phyloP scores from a whole-genome alignment of 192 early-diverging fungal genomes.

The Umbelopsis sp. region DNA sequence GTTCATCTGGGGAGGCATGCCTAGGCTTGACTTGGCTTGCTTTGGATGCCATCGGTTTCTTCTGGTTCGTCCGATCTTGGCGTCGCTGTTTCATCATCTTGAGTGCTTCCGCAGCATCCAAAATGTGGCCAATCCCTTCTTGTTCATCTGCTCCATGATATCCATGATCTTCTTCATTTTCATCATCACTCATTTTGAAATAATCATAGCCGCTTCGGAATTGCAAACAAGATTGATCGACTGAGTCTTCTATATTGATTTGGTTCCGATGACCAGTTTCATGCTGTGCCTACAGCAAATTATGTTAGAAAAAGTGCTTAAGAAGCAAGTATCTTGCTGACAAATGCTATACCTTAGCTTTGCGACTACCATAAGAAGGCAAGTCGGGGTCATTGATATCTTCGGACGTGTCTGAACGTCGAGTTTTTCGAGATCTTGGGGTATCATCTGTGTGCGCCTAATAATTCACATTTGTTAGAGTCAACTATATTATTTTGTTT shows the following conservation, averaged over 20 bases:
- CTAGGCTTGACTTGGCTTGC: neutral
- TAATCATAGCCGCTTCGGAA: conserved; percentile 16
- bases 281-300: neutral
- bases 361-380: too few relatives aligned
- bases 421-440: too few relatives aligned
- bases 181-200: neutral
- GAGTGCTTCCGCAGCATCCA: conserved; percentile 15
- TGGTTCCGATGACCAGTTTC: neutral
- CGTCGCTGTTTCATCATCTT: conserved; percentile 20
- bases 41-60: neutral
- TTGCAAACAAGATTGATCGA: neutral
- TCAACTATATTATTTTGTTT: too few relatives aligned
- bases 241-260: neutral
- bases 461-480: too few relatives aligned
- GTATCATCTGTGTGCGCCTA: too few relatives aligned
- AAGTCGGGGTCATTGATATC: too few relatives aligned
- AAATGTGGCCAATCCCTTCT: conserved; percentile 5
- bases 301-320: neutral
- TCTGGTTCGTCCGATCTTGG: neutral
- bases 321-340: too few relatives aligned
- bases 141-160: conserved; percentile 5
- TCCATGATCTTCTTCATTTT: conserved; percentile 2
- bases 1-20: neutral
- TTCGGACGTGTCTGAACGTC: too few relatives aligned
- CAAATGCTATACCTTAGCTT: too few relatives aligned